Base-by-base conservation (phyloP, 495 filamentous ascomycete genomes). In the Aspergillus sparsus region DNA sequence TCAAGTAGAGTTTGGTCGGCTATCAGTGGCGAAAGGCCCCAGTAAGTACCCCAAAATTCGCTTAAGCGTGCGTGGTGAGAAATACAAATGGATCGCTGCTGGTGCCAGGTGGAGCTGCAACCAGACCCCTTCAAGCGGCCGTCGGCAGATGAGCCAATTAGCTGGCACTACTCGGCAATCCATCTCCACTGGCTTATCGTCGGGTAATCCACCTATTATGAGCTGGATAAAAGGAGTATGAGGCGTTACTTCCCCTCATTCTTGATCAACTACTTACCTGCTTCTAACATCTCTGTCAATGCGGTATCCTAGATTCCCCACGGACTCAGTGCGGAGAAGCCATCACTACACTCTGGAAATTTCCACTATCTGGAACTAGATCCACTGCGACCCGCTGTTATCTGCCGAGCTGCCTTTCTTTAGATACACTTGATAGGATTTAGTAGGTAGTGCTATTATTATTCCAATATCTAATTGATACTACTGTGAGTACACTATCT, bases 321-420 rank as follows among this genome's bases (percentile, higher is more conserved):
- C 66, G 65, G 55, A 65, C 56, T 58, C 15, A 60, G 58, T 60
- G 68, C 66, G 66, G 66, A 64, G 62, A 61, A 53, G 50, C 0
- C 37, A 66, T 41, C 53, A 27, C 3, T 27, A 27, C 21, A 65
- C 60, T 62, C 55, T 53, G 3, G 46, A 53, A 35, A 7, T 13
- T 21, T 34, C 37, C 21, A 27, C 21, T 27, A 7, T 41, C 37
- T 47, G 44, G 15, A 15, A 21, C n/a, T 9, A 21, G 44, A 15
- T 47, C 44, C 44, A 47, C 44, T 18, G 5, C 6, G 12, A 13
- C 39, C 39, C 37, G 9, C 6, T 42, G 50, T 61, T 55, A 61
- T 61, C 52, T 61, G 58, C 58, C 58, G 58, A 61, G 35, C 49
- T 21, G 9, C 16, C 9, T 7, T 47, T 18, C 44, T 9, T 41